Evolutionary conservation across 2,329 filamentous ascomycete genomes (phyloP), one percentile per base, ranked within the genome.

Genomic region (Thelonectria rubi): DNA sequence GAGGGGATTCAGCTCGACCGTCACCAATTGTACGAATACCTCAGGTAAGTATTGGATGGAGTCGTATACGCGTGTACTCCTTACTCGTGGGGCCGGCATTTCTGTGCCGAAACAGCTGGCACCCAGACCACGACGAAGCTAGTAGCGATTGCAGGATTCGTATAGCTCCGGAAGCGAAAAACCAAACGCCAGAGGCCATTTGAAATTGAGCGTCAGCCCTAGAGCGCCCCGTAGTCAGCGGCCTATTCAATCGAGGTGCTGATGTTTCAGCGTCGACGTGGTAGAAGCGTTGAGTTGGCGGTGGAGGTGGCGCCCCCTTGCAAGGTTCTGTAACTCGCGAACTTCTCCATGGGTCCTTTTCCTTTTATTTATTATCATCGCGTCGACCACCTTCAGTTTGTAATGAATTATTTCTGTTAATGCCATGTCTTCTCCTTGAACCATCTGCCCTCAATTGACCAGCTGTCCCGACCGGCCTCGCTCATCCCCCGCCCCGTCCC

Each of bases 141-240:
- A 46, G 12, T 17, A n/a, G n/a, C 10, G 15, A 10, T 43, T 43
- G n/a, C 18, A 17, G 14, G n/a, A 43, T 17, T 43, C n/a, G 4
- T 43, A 17, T 20, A 10, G n/a, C n/a, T 46, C 20, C 18, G 42
- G 26, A 26, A 47, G 9, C 45, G 45, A 47, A 47, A 47, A 47
- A 26, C 45, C 5, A 17, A 14, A n/a, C 11, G 20, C 11, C 14
- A 21, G 9, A 20, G 40, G 18, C 5, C 9, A 46, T 10, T 9
- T 46, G 21, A 47, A 30, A 47, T 47, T 30, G 21, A 30, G 14
- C 45, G 45, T 47, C 45, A 47, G 45, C 45, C 45, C 45, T 47
- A 26, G 24, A 20, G 8, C 17, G 45, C 45, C 45, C 42, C 20
- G 21, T 30, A 26, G 21, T 47, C 45, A 47, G 45, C 45, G 45